phyloP scores from a whole-genome alignment of 2,329 filamentous ascomycete genomes.

The Celoporthe dispersa region DNA sequence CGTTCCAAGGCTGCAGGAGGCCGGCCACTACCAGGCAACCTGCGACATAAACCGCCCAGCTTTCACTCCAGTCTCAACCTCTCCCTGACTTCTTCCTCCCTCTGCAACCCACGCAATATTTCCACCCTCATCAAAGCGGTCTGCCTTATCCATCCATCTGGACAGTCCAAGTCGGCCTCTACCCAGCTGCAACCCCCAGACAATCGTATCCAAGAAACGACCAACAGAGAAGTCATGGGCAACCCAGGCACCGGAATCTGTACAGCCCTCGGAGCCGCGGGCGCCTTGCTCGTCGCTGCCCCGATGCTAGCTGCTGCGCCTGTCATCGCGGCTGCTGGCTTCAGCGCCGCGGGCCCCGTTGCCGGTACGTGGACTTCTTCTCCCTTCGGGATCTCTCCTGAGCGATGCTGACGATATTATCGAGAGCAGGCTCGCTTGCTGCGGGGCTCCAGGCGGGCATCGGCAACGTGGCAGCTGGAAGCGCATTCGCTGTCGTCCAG shows the following conservation, averaged over 20 bases:
- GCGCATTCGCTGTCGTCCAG: constrained; percentile 32
- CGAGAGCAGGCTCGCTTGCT: constrained; percentile 32
- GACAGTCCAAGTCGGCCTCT: neutral
- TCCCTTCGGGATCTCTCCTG: neutral
- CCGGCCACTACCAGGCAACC: neutral
- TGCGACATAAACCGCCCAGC: neutral
- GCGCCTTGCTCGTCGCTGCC: constrained; percentile 10
- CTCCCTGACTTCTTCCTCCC: neutral
- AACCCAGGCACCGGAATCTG: constrained; percentile 14
- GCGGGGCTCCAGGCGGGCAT: constrained; percentile 27
- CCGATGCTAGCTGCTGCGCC: constrained; percentile 26
- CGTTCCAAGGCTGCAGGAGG: constrained; percentile 22
- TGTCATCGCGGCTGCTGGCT: constrained; percentile 24
- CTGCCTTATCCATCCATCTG: neutral
- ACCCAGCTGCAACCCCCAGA: neutral
- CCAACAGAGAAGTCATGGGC: neutral
- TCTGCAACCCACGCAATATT: neutral
- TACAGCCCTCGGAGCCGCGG: constrained; percentile 1
- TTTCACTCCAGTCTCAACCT: neutral
- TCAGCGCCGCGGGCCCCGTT: constrained; percentile 22
- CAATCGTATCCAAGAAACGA: neutral
- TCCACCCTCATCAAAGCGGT: neutral
- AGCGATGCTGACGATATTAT: neutral
- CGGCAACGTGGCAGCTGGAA: constrained; percentile 31
- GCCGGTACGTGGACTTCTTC: constrained; percentile 21